Percentiles rank a stretch among this genome's conserved stretches.
These are phyloP conservation scores for Juncus inflexus DNA, from an alignment of 176 grass and related monocot genomes.

Conservation along the genomic window DNA sequence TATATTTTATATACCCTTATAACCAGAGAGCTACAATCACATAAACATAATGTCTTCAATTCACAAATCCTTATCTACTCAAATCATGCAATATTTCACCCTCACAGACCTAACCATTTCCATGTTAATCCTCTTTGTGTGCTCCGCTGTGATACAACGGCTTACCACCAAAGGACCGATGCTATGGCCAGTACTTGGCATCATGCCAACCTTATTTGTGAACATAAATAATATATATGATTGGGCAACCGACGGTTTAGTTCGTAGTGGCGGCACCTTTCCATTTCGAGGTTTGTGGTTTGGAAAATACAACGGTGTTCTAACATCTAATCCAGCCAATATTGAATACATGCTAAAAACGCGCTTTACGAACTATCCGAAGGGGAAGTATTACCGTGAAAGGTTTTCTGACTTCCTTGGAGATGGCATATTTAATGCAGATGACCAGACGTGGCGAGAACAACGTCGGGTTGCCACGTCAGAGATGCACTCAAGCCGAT, in stretches of 20 bases:
- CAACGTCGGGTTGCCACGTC: slow-evolving; percentile 60
- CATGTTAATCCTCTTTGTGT: slow-evolving; percentile 37
- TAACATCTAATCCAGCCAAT: slow-evolving; percentile 56
- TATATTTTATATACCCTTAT: background rate
- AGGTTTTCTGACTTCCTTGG: slow-evolving; percentile 78
- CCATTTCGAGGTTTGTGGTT: slow-evolving; percentile 72
- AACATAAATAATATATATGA: slow-evolving; percentile 50
- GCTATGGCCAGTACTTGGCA: slow-evolving; percentile 79
- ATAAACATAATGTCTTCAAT: background rate
- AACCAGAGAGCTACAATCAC: background rate
- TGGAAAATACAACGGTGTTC: slow-evolving; percentile 43
- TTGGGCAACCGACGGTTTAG: slow-evolving; percentile 38
- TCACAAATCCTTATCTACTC: background rate
- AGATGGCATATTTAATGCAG: slow-evolving; percentile 85
- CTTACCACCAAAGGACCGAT: slow-evolving; percentile 35
- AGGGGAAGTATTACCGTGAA: slow-evolving; percentile 77
- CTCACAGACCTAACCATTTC: slow-evolving; percentile 38
- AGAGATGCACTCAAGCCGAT: slow-evolving; percentile 82
- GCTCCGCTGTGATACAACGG: slow-evolving; percentile 31
- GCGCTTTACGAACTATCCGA: slow-evolving; percentile 82
- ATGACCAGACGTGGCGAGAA: slow-evolving; percentile 51
- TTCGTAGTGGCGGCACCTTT: slow-evolving; percentile 55
- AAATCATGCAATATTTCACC: slow-evolving; percentile 10
- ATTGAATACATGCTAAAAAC: slow-evolving; percentile 69
- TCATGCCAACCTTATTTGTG: slow-evolving; percentile 49